Conservation (phyloP, 2,329 filamentous ascomycete species). For the Bipolaris oryzae region DNA sequence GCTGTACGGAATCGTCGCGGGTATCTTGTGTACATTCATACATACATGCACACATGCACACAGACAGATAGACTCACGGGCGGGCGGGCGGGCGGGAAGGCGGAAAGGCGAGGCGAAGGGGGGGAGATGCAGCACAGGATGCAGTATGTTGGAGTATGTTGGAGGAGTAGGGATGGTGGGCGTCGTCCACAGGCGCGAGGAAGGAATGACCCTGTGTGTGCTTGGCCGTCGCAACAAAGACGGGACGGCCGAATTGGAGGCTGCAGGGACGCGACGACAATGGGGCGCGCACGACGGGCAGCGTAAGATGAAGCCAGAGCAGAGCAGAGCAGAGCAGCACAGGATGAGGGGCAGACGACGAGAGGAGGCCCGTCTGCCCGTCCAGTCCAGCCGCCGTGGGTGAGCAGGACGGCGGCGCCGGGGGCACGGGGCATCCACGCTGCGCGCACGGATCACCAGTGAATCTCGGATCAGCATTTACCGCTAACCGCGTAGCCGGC, state of each 20-base stretch:
- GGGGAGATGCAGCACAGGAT: too few species aligned
- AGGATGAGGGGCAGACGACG: slow-evolving; percentile 8
- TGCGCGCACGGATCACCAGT: background rate
- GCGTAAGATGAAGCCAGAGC: background rate
- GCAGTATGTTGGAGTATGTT: too few species aligned
- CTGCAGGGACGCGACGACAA: slow-evolving; percentile 12
- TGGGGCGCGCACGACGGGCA: background rate
- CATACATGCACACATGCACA: background rate
- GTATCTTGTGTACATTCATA: background rate
- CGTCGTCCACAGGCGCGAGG: slow-evolving; percentile 15
- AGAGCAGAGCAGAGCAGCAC: background rate
- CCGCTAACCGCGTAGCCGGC: slow-evolving; percentile 5
- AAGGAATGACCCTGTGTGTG: slow-evolving; percentile 15
- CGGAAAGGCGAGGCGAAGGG: too few species aligned
- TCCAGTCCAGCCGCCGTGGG: too few species aligned
- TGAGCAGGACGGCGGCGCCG: background rate
- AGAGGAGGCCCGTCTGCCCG: background rate
- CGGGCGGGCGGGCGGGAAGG: too few species aligned
- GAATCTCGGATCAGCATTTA: slow-evolving; percentile 10
- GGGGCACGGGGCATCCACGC: background rate
- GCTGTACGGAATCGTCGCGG: background rate
- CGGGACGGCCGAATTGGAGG: slow-evolving; percentile 11
- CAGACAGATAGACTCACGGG: too few species aligned
- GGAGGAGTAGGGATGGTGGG: background rate
- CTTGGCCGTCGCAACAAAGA: slow-evolving; percentile 24